Evolutionary conservation across 2,329 filamentous ascomycete genomes (phyloP).

Genomic region (Fusarium tricinctum): DNA sequence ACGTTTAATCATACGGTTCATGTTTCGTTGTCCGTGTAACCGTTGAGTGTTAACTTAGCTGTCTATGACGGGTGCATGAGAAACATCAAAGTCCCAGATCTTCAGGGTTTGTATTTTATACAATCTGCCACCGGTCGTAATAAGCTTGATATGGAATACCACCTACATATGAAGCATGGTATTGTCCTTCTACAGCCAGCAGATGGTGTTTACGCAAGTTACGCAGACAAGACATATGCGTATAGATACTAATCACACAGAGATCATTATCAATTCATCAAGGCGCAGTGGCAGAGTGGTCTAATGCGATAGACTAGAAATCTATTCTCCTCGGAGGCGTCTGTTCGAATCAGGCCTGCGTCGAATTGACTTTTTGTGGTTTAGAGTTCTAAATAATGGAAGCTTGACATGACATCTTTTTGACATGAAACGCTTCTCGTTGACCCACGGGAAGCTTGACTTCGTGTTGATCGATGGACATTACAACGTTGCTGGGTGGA

Average conservation of each 20-base stretch:
- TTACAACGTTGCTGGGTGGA: constrained; percentile 19
- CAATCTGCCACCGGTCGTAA: background rate
- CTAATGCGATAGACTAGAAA: constrained; percentile 52
- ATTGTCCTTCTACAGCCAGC: too few relatives aligned
- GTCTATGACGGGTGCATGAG: background rate
- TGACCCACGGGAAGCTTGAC: background rate
- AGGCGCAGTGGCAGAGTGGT: constrained; percentile 50
- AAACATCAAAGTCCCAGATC: too few relatives aligned
- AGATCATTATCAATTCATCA: background rate
- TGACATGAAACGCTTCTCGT: background rate
- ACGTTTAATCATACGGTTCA: background rate
- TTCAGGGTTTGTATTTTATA: too few relatives aligned
- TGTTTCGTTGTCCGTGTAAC: background rate
- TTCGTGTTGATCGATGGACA: background rate
- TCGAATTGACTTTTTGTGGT: constrained; percentile 36
- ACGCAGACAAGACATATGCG: too few relatives aligned
- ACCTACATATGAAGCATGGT: too few relatives aligned
- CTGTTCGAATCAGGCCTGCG: constrained; percentile 50
- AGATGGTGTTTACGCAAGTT: too few relatives aligned
- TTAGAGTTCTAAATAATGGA: accelerated
- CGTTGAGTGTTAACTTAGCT: background rate
- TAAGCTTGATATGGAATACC: background rate
- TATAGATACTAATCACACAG: accelerated
- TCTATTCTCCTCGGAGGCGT: constrained; percentile 50
- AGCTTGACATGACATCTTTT: background rate